These are phyloP conservation scores for Aureobasidium zeae DNA, from an alignment of 2,329 filamentous ascomycete genomes.

Conservation along the genomic window DNA sequence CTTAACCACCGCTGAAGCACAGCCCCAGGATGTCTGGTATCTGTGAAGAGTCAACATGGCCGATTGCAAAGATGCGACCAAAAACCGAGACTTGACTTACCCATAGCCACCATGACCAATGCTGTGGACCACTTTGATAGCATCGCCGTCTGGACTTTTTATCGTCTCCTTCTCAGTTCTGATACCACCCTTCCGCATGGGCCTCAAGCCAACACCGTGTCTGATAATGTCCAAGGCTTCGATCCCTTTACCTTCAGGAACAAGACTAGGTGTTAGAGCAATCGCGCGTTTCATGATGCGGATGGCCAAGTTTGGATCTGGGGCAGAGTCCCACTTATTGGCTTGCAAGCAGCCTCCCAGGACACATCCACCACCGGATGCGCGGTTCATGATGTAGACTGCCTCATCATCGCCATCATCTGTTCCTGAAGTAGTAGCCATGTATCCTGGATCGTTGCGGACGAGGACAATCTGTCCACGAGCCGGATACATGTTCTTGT, in stretches of 20 bases:
- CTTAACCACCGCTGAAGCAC: slow-evolving; percentile 33
- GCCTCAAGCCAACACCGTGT: slow-evolving; percentile 74
- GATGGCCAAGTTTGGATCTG: slow-evolving; percentile 68
- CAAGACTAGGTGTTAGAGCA: slow-evolving; percentile 54
- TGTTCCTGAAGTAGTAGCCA: slow-evolving; percentile 61
- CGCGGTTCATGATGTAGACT: slow-evolving; percentile 74
- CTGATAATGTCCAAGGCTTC: slow-evolving; percentile 65
- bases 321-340: slow-evolving; percentile 67
- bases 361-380: slow-evolving; percentile 69
- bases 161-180: slow-evolving; percentile 65
- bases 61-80: background rate
- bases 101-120: slow-evolving; percentile 76
- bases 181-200: slow-evolving; percentile 62
- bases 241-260: slow-evolving; percentile 53
- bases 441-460: slow-evolving; percentile 63
- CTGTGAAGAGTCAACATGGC: background rate
- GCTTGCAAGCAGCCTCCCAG: slow-evolving; percentile 79
- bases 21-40: slow-evolving; percentile 45
- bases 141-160: slow-evolving; percentile 32
- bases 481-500: slow-evolving; percentile 61
- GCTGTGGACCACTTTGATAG: slow-evolving; percentile 63
- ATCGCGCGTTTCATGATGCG: slow-evolving; percentile 77
- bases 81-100: background rate
- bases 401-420: slow-evolving; percentile 66
- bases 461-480: slow-evolving; percentile 80